A percentile compares a stretch with the other conserved stretches of the same genome.
Conservation (phyloP, 495 filamentous ascomycete genomes). For the Annulohypoxylon nitens region DNA sequence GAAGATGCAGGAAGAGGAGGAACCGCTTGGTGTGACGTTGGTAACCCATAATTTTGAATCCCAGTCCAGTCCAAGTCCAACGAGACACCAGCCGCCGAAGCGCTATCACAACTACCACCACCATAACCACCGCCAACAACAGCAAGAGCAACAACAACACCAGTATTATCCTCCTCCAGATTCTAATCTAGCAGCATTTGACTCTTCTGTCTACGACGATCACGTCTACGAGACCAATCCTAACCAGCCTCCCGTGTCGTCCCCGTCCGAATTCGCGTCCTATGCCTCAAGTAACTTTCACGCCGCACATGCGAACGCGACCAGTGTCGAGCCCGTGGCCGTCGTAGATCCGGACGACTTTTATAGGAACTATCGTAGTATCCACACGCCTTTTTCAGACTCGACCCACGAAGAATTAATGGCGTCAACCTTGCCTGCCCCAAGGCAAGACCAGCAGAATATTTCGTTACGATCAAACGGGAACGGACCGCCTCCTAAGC, state of each 20-base stretch:
- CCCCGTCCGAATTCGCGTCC: conserved; percentile 50
- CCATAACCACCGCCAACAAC: conserved; percentile 16
- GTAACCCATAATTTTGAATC: conserved; percentile 51
- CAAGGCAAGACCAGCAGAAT: conserved; percentile 47
- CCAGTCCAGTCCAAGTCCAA: conserved; percentile 47
- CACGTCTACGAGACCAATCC: conserved; percentile 32
- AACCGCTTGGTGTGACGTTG: conserved; percentile 54
- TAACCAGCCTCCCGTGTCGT: conserved; percentile 25
- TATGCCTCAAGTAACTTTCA: conserved; percentile 57
- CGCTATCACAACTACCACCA: conserved; percentile 46
- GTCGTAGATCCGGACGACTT: conserved; percentile 65
- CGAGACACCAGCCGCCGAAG: conserved; percentile 44
- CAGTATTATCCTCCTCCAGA: conserved; percentile 32
- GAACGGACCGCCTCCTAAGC: conserved; percentile 55
- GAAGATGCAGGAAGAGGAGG: conserved; percentile 53
- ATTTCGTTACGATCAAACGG: conserved; percentile 51
- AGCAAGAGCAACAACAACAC: conserved; percentile 30
- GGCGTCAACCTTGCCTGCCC: conserved; percentile 53
- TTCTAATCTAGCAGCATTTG: conserved; percentile 34
- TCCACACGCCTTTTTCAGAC: conserved; percentile 44
- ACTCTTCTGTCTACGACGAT: conserved; percentile 43
- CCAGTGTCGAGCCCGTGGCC: conserved; percentile 53
- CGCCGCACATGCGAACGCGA: conserved; percentile 55
- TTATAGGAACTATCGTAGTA: conserved; percentile 62
- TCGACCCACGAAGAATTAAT: conserved; percentile 49